phyloP scores from a whole-genome alignment of 495 filamentous ascomycete genomes.

The Penicillium lividum region DNA sequence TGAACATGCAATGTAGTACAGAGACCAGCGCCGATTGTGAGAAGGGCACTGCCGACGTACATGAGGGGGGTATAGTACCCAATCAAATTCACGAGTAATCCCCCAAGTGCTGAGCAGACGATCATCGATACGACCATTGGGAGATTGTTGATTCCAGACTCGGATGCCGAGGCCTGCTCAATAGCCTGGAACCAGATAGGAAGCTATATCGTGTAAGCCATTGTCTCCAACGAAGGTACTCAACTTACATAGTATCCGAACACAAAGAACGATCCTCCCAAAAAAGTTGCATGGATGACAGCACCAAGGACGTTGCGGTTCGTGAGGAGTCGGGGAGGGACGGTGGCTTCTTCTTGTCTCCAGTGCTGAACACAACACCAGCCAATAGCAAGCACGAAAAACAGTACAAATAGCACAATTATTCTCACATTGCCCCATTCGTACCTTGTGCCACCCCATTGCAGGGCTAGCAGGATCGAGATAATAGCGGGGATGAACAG shows the following conservation, averaged over 20 bases:
- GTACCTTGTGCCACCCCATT: constrained; percentile 80
- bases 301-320: constrained; percentile 65
- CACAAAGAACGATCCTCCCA: constrained; percentile 66
- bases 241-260: constrained; percentile 55
- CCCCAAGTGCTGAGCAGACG: constrained; percentile 60
- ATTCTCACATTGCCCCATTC: constrained; percentile 64
- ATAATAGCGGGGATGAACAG: constrained; percentile 73
- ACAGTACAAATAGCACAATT: constrained; percentile 68
- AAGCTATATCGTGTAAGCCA: constrained; percentile 46
- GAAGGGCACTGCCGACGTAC: constrained; percentile 57
- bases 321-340: constrained; percentile 70
- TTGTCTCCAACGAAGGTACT: background rate
- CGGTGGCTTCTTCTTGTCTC: constrained; percentile 72
- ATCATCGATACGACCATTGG: constrained; percentile 70
- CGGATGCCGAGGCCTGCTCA: constrained; percentile 63
- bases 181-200: constrained; percentile 92
- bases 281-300: constrained; percentile 53
- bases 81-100: constrained; percentile 57
- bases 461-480: constrained; percentile 72
- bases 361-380: constrained; percentile 69
- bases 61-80: constrained; percentile 82
- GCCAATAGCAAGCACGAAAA: constrained; percentile 57
- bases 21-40: constrained; percentile 68
- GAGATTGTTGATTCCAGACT: constrained; percentile 74
- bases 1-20: constrained; percentile 63